Percentiles rank a stretch among this genome's conserved stretches.
These are phyloP conservation scores for Ustilago sp. DNA, from an alignment of 1,284 basidiomycete species.

Conservation along the genomic window DNA sequence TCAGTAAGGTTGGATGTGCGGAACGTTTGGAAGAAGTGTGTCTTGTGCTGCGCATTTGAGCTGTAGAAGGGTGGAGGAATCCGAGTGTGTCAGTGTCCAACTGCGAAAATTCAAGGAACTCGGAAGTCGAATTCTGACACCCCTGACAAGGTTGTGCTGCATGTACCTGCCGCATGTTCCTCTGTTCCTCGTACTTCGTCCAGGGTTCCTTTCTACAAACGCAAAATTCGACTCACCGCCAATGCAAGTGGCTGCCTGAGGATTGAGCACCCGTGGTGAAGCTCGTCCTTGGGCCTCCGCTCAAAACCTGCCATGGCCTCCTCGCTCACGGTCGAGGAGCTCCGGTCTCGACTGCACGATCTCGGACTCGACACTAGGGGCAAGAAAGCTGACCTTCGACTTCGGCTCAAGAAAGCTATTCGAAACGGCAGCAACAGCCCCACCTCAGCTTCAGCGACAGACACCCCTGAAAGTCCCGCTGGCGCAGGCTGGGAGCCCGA, in stretches of 20 bases:
- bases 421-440: conserved; percentile 31
- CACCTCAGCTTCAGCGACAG: not conserved
- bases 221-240: not conserved
- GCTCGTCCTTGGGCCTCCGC: conserved; percentile 38
- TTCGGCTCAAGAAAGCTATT: conserved; percentile 48
- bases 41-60: conserved; percentile 13
- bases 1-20: not conserved
- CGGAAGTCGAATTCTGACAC: conserved; percentile 18
- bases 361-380: conserved; percentile 67
- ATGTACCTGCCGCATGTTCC: not conserved
- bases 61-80: conserved; percentile 21
- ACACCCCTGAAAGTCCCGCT: not conserved
- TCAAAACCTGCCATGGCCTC: conserved; percentile 26
- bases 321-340: conserved; percentile 46
- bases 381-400: conserved; percentile 59
- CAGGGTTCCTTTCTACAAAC: not conserved
- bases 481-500: conserved; percentile 39
- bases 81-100: conserved; percentile 1
- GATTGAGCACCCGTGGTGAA: conserved; percentile 26
- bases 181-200: not conserved
- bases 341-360: conserved; percentile 45
- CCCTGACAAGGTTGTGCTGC: not conserved
- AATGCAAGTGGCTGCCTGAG: conserved; percentile 35
- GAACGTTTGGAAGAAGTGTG: not conserved
- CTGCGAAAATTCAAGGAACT: conserved; percentile 21